These are phyloP conservation scores for Cutaneotrichosporon cutaneum DNA, from an alignment of 1,284 basidiomycete species.

Conservation along the genomic window DNA sequence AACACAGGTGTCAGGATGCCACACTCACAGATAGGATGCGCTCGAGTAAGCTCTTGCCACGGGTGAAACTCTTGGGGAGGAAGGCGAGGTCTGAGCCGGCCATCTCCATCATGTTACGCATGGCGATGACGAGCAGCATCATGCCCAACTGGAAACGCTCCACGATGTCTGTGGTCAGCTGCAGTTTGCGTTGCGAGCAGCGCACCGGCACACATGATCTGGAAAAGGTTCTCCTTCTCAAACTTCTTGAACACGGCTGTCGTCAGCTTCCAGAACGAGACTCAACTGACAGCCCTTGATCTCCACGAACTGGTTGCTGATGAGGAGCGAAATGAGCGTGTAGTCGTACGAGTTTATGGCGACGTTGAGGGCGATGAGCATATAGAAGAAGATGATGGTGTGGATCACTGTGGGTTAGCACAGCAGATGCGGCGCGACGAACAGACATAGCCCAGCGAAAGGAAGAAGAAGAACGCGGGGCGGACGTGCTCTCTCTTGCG, in stretches of 20 bases:
- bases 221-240: conserved; percentile 99
- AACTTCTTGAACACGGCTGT: conserved; percentile 94
- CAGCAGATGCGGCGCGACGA: conserved; percentile 35
- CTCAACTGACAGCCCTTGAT: conserved; percentile 84
- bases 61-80: conserved; percentile 81
- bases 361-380: conserved; percentile 92
- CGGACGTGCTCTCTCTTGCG: conserved; percentile 56
- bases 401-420: conserved; percentile 66
- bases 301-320: conserved; percentile 99
- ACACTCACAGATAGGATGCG: conserved; percentile 81
- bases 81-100: conserved; percentile 78
- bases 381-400: conserved; percentile 93
- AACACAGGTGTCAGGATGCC: background rate
- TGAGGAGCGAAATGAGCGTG: conserved; percentile 85
- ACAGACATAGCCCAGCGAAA: conserved; percentile 84
- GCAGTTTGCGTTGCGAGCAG: no score
- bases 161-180: conserved; percentile 73
- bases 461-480: conserved; percentile 78
- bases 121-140: conserved; percentile 88
- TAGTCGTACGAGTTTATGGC: conserved; percentile 99
- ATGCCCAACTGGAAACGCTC: conserved; percentile 91
- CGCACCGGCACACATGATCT: conserved; percentile 91
- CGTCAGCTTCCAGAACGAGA: conserved; percentile 14
- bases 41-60: conserved; percentile 67
- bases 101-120: conserved; percentile 93